These are phyloP conservation scores for Murraya paniculata DNA, from an alignment of 345 rosid species.

Conservation along the genomic window DNA sequence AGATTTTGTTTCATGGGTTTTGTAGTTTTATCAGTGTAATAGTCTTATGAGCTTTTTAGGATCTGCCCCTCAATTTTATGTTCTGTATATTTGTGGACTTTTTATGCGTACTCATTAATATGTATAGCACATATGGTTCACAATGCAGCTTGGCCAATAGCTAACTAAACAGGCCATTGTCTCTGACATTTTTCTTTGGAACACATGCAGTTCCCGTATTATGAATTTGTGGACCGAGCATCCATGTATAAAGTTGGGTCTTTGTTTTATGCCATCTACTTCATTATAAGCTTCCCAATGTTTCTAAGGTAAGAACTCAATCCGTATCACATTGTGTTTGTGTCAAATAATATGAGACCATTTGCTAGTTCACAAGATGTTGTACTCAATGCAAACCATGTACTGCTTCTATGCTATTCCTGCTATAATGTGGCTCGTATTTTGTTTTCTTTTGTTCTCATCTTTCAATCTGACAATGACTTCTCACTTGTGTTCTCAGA, in stretches of 20 bases:
- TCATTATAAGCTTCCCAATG: conserved; percentile 98
- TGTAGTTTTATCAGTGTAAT: background rate
- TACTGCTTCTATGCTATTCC: background rate
- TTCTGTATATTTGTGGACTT: background rate
- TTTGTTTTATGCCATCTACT: conserved; percentile 92
- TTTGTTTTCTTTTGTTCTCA: background rate
- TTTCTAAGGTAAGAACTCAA: conserved; percentile 71
- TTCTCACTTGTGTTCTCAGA: conserved; percentile 35
- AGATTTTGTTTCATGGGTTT: background rate
- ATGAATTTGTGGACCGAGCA: conserved; percentile 89
- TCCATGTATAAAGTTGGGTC: conserved; percentile 97
- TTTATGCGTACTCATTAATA: background rate
- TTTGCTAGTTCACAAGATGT: background rate
- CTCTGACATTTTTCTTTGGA: conserved; percentile 21
- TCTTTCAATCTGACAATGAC: background rate
- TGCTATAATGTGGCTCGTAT: background rate
- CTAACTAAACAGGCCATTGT: background rate
- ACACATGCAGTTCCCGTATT: conserved; percentile 87
- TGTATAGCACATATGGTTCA: background rate
- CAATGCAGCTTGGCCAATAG: background rate
- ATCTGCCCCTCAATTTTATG: background rate
- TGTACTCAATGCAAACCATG: background rate
- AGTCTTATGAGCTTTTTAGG: background rate
- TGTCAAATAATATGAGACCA: background rate
- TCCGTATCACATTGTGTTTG: conserved; percentile 5